phyloP scores from a whole-genome alignment of 202 grass and related monocot genomes.

The Brachypodium distachyon region DNA sequence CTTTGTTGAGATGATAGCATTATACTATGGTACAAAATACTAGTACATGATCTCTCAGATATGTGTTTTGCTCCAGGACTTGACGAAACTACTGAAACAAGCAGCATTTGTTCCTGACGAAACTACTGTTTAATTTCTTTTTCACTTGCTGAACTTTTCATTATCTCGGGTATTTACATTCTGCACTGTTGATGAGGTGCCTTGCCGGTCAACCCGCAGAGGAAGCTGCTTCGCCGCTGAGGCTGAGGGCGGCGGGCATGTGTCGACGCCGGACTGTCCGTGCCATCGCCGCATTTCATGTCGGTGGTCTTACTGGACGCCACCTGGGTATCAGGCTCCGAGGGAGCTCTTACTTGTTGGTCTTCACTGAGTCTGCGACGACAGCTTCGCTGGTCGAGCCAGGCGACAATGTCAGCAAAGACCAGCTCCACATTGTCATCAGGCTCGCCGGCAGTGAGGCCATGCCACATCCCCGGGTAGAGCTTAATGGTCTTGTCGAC shows the following conservation, averaged over 20 bases:
- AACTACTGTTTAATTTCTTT: no score
- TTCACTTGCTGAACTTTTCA: neutral
- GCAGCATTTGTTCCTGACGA: neutral
- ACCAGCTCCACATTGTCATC: constrained; percentile 65
- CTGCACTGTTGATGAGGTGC: constrained; percentile 42
- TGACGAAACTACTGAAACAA: neutral
- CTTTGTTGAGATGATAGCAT: constrained; percentile 36
- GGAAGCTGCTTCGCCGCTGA: neutral
- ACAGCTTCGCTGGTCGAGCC: constrained; percentile 45
- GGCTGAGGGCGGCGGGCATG: neutral
- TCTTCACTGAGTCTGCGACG: neutral
- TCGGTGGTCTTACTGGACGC: neutral
- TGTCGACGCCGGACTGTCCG: neutral
- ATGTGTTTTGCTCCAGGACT: neutral
- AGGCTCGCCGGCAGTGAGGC: constrained; percentile 69
- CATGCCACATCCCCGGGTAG: constrained; percentile 88
- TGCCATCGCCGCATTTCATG: neutral
- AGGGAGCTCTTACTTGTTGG: neutral
- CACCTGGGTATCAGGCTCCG: neutral
- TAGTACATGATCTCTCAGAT: neutral
- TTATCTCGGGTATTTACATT: constrained; percentile 31
- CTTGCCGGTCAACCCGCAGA: constrained; percentile 44
- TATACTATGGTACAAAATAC: constrained; percentile 29
- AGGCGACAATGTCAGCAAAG: constrained; percentile 62
- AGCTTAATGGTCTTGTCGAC: constrained; percentile 81